Evolutionary conservation across 441 rosid genomes (phyloP), one percentile per base, ranked within the genome.

Genomic region (Gossypium gossypioides): DNA sequence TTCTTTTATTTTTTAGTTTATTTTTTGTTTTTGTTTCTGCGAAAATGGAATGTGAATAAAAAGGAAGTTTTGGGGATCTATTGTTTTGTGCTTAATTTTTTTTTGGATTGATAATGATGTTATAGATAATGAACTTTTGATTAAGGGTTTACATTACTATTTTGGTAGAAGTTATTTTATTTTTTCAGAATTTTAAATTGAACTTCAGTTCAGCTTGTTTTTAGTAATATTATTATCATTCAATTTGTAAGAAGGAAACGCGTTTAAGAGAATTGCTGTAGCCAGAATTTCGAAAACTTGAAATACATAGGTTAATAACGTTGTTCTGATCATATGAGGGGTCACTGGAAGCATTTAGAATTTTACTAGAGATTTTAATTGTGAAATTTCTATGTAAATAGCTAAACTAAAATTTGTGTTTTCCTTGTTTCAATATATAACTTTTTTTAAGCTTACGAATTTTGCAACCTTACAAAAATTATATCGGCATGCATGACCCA

Each of bases 41-140:
- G 76, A 42, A 68, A 72, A 63, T 77, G 77, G 71, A 72, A 70
- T 59, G 73, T 24, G 44, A 60, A 55, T 51, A 72, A 9, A 15
- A 32, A 32, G 63, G 16, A 34, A 34, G 21, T 19, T 71, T 46
- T 32, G 37, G 42, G 61, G 61, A 51, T 72, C 34, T 25, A 64
- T 66, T 56, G 1, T 68, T 65, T 54, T 52, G 8, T 21, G 25
- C 22, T 2, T 34, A 6, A 29, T 32, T 32, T 5, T 32, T 3
- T 74, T 7, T 4, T 61, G 27, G 51, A 56, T 57, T 59, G 46
- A 13, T 58, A 15, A 16, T 10, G 29, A 7, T 69, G 63, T 8
- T 34, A 34, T 13, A 2, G 13, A 8, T 46, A 61, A 57, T 25
- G n/a, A 60, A 48, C 10, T 13, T 60, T 71, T 55, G 69, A 18